Evolutionary conservation across 2,329 filamentous ascomycete species (phyloP), one percentile per base, ranked within the genome.

Genomic region (Cyclaneusma minus): DNA sequence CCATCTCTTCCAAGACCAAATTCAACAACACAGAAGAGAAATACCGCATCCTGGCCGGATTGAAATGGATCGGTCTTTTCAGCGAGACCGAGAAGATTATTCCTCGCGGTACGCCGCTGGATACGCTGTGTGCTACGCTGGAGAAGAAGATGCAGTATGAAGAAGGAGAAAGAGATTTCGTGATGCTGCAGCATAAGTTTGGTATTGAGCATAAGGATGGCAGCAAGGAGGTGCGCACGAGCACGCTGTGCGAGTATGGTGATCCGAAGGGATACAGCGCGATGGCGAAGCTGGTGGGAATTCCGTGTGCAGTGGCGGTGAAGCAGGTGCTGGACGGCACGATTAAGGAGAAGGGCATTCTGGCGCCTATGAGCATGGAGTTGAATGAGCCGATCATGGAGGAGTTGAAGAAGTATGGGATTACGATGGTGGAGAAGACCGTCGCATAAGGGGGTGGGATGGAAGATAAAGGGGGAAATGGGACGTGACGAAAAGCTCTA

Each of bases 101-200:
- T 5, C 75, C 81, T 15, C 62, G 70, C 29, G 77, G 72, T 29
- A 93, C 81, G 59, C 78, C 83, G 4, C 67, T 93, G 13, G 85
- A 93, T 52, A 87, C 80, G n/a, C 70, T 93, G 20, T 93, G 84
- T 58, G 82, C 81, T 16, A 79, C 73, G 3, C 68, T 93, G 16
- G 83, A 92, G 62, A 58, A 80, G 62, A 92, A 91, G 71, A 91
- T 92, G 81, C 68, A 80, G 54, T 93, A 76, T 52, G 77, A 68
- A 45, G 62, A 77, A 42, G 76, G 67, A 34, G 83, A 93, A 68
- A 75, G 84, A 32, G 84, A 92, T 52, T 60, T 91, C 38, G 79
- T 89, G 37, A 69, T 79, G 56, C 64, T 83, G 16, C 78, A 83
- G 58, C 77, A 82, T 60, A 76, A 71, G 58, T 91, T 92, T 50